Conservation (phyloP, 768 basidiomycete genomes). For the Leccinum broughii region DNA sequence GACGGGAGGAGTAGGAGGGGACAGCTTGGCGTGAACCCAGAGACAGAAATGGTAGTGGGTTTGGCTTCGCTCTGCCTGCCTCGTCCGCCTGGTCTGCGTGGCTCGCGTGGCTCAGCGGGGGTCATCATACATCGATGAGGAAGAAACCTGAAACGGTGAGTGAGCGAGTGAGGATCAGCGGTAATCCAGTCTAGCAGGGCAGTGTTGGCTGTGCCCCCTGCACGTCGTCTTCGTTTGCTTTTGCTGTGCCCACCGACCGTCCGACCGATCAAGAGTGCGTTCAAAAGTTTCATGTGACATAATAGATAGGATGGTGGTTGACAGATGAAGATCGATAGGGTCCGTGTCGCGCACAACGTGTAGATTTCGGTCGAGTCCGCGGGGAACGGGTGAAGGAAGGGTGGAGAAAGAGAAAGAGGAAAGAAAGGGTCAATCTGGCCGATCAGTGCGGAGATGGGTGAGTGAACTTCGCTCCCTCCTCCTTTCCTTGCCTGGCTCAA, state of each 20-base stretch:
- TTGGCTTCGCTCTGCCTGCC: neutral
- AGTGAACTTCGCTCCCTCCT: neutral
- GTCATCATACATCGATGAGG: neutral
- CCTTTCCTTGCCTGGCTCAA: neutral
- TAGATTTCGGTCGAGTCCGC: neutral
- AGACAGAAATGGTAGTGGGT: neutral
- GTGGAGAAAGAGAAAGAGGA: neutral
- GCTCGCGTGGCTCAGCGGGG: neutral
- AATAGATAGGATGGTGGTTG: neutral
- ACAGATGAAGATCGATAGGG: neutral
- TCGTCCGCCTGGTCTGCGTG: neutral
- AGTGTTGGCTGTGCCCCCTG: neutral
- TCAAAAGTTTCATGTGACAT: neutral
- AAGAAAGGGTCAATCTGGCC: neutral
- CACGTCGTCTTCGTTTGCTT: neutral
- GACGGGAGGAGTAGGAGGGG: neutral
- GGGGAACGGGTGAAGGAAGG: neutral
- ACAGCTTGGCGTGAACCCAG: neutral
- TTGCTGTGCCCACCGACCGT: neutral
- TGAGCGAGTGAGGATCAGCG: neutral
- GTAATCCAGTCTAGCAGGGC: neutral
- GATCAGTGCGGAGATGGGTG: neutral
- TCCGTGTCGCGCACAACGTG: neutral
- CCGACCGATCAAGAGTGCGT: neutral
- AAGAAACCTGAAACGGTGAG: neutral